These are phyloP conservation scores for Cydonia oblonga DNA, from an alignment of 331 rosid species.

Conservation along the genomic window DNA sequence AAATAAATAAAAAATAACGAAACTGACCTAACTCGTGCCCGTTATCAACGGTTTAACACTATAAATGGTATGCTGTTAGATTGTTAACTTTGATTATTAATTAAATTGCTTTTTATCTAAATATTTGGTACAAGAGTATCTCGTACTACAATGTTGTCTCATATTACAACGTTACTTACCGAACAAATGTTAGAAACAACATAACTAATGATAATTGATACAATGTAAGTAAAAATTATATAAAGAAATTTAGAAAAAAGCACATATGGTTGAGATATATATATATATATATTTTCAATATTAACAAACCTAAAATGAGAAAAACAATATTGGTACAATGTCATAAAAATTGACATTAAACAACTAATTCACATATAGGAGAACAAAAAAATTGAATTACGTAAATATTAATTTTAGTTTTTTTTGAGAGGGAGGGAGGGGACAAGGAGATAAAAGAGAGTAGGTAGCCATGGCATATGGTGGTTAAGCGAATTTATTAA, in stretches of 20 bases:
- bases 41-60: not conserved
- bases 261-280: no score
- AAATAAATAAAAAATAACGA: not conserved
- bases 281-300: not conserved
- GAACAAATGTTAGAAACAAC: not conserved
- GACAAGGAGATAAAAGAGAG: not conserved
- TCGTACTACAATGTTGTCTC: no score
- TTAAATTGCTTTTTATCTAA: not conserved
- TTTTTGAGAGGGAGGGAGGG: no score
- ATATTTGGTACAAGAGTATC: not conserved
- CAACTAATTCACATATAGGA: no score
- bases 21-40: not conserved
- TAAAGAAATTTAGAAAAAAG: not conserved
- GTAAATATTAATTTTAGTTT: no score
- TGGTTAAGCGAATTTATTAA: not conserved
- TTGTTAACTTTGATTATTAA: not conserved
- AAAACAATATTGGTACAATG: not conserved
- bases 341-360: no score
- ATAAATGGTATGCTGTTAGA: not conserved
- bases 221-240: not conserved
- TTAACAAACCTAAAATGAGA: not conserved
- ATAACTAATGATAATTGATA: not conserved
- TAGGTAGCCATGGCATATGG: not conserved
- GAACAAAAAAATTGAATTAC: not conserved
- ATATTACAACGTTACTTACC: not conserved